phyloP scores from a whole-genome alignment of 2,329 filamentous ascomycete species.

The Teratosphaeria viscida region DNA sequence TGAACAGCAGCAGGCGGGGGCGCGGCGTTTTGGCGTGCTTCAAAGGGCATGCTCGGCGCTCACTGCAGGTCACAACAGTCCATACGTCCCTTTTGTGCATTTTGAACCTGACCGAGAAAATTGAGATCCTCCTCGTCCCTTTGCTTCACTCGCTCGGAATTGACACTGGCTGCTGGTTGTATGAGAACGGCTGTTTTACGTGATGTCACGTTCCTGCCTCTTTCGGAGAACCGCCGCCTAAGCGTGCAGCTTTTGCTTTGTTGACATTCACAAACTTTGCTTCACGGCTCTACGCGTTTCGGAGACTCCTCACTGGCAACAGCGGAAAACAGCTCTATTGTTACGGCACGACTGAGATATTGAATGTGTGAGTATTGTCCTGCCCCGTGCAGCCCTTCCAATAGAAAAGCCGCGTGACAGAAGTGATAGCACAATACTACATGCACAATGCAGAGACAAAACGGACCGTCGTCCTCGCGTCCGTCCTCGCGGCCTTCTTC shows the following conservation, averaged over 20 bases:
- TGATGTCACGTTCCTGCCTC: slow-evolving; percentile 3
- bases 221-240: not conserved
- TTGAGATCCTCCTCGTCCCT: not conserved
- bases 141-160: not conserved
- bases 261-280: slow-evolving; percentile 1
- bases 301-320: not conserved
- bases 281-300: not conserved
- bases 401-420: not conserved
- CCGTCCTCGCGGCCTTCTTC: not conserved
- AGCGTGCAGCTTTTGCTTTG: not conserved
- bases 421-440: not conserved
- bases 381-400: not conserved
- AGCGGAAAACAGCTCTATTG: not conserved
- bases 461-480: not conserved
- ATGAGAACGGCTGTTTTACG: not conserved
- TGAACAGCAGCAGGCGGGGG: not conserved
- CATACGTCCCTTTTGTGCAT: not conserved
- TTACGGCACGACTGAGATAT: not conserved
- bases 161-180: not conserved
- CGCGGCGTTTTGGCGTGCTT: slow-evolving; percentile 2
- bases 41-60: not conserved
- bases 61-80: slow-evolving; percentile 1
- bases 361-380: not conserved
- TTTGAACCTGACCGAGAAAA: not conserved
- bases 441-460: not conserved